phyloP scores from a whole-genome alignment of 176 grass and related monocot genomes.

The Rhynchospora tenuis region DNA sequence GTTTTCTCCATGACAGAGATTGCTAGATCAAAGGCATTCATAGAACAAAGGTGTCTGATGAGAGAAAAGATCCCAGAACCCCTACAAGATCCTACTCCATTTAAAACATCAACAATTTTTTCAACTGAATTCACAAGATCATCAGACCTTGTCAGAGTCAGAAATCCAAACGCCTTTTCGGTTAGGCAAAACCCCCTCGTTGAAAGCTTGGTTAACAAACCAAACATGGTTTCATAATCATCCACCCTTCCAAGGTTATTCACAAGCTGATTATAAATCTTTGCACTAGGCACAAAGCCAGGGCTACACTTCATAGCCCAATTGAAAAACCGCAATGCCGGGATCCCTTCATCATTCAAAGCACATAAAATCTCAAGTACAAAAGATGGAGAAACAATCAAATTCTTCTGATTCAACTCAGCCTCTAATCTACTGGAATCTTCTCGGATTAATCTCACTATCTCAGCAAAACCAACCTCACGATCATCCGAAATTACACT shows the following conservation, averaged over 20 bases:
- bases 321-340: constrained; percentile 48
- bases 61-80: constrained; percentile 70
- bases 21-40: constrained; percentile 50
- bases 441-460: constrained; percentile 41
- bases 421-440: constrained; percentile 36
- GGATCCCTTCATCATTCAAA: constrained; percentile 37
- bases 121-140: constrained; percentile 12
- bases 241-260: constrained; percentile 49
- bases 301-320: constrained; percentile 42
- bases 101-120: constrained; percentile 25
- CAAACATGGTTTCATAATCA: constrained; percentile 51
- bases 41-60: constrained; percentile 48
- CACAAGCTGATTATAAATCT: constrained; percentile 58
- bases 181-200: constrained; percentile 34
- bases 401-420: constrained; percentile 36
- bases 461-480: constrained; percentile 3
- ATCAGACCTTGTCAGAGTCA: neutral
- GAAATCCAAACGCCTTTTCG: constrained; percentile 60
- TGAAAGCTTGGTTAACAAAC: constrained; percentile 40
- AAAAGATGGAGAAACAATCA: constrained; percentile 25
- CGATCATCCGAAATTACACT: neutral
- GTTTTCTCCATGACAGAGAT: constrained; percentile 52
- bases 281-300: constrained; percentile 30
- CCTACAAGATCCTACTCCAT: constrained; percentile 39
- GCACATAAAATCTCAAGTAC: constrained; percentile 31